Evolutionary conservation across 2,329 filamentous ascomycete genomes (phyloP), one percentile per base, ranked within the genome.

Genomic region (Escovopsis weberi): DNA sequence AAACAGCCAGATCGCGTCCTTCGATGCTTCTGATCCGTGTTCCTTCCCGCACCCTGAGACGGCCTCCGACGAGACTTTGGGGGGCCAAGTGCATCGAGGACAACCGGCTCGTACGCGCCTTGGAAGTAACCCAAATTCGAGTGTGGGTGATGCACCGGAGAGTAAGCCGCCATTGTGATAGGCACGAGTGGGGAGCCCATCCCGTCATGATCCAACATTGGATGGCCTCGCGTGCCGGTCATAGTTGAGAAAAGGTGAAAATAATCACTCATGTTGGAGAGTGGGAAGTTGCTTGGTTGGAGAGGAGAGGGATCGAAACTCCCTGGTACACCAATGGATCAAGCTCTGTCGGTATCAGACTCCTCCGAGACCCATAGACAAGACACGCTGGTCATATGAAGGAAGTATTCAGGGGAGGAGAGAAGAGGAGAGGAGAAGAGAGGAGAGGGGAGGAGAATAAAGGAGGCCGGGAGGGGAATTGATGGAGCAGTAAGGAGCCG

Each of bases 1-100:
- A 71, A 95, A 64, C 91, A 98, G 26, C 91, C 91, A 49, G 87
- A 95, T 53, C 91, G 75, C 37, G 91, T 96, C 51, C 91, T 78
- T 47, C 88, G 82, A 59, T 96, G 89, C 62, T 96, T 96, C 51
- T 83, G 80, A 47, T 93, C 60, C 33, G 50, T 37, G 19, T 55
- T 84, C 39, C 66, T 48, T 3, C 67, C 69, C 2, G 65, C 57
- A 1, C 50, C 55, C 28, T 51, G 47, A 8, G 48, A 52, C 15
- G 71, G 72, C 49, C 74, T 75, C 44, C 71, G 67, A 40, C 72
- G 65, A 47, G 60, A 64, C 51, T 71, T 66, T 40, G 68, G 64
- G 10, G 66, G 50, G 51, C 73, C 73, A 12, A 67, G 58, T 2
- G 65, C 54, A 45, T 65, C 67, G 46, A 70, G 67, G 55, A 67